phyloP scores from a whole-genome alignment of 768 basidiomycete genomes.

The Suillus bovinus region DNA sequence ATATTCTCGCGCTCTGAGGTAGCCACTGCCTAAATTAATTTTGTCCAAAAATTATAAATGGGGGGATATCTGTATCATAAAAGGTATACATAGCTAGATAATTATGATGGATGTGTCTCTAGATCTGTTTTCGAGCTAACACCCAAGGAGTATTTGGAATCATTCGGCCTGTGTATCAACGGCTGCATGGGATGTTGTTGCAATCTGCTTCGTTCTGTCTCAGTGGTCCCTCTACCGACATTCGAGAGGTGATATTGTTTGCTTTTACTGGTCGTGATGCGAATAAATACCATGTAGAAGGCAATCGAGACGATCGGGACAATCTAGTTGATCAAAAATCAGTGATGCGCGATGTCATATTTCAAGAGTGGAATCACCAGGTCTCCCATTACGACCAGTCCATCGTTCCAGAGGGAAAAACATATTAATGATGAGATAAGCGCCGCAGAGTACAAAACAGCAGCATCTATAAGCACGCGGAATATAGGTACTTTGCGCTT shows the following conservation, averaged over 20 bases:
- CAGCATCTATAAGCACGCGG: neutral
- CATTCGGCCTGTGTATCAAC: neutral
- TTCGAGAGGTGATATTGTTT: neutral
- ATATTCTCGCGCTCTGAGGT: neutral
- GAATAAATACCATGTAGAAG: neutral
- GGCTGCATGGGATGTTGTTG: neutral
- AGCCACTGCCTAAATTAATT: neutral
- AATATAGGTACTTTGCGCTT: neutral
- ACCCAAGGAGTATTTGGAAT: neutral
- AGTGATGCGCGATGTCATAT: neutral
- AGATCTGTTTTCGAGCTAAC: neutral
- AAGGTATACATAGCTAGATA: neutral
- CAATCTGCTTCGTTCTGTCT: neutral
- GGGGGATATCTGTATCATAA: neutral
- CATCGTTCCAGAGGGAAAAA: neutral
- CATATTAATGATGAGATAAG: neutral
- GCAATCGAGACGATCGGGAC: neutral
- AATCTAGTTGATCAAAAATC: neutral
- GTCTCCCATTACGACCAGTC: neutral
- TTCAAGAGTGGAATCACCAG: neutral
- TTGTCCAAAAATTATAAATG: neutral
- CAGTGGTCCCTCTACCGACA: neutral
- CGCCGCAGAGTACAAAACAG: neutral
- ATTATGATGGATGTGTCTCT: neutral
- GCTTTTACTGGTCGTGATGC: neutral